Evolutionary conservation across 805 yeast genomes (phyloP), one percentile per base, ranked within the genome.

Genomic region (Myxozyma neglecta): DNA sequence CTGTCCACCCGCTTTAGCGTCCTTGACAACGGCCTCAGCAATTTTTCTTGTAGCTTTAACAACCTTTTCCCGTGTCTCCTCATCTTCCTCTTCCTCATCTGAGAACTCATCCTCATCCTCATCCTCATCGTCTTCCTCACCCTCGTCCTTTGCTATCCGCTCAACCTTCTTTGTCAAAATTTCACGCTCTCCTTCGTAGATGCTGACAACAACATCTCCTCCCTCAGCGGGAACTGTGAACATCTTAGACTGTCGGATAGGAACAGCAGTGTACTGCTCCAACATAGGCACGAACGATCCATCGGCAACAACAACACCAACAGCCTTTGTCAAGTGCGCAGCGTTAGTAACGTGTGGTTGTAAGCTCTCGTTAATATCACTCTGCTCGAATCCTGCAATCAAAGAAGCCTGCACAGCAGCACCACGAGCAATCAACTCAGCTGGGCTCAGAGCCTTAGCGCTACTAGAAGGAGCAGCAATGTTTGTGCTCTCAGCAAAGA

Each of bases 381-480:
- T 80, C 72, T 87, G 94, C 71, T 90, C 96, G 61, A 85, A 80
- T 71, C 88, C 93, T 66, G 88, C 79, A 71, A 93, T 80, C 64
- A 85, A 73, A 43, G 96, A 85, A 55, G 97, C 99, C 82, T 94
- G 98, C 74, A 93, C 83, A 66, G 98, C 97, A 61, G 97, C 96
- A 78, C 99, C 99, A 73, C 96, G 87, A 67, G 96, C 86, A 67
- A 88, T 80, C 72, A 91, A 81, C 80, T 94, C 98, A 72, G 89
- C 86, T 63, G 99, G 97, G 77, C 89, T 84, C 64, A 86, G 74
- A 60, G 94, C 89, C 77, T 90, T 90, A 64, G 88, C 70, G 74
- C 89, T 93, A 32, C 69, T 56, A 40, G 87, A 78, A 68, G 98
- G 96, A 32, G 97, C 86, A 64, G 85, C 80, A 57, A 92, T 82